Percentiles rank a stretch among this genome's conserved stretches.
Evolutionary conservation across 345 rosid species (phyloP).

Genomic region (Cardamine occulta): DNA sequence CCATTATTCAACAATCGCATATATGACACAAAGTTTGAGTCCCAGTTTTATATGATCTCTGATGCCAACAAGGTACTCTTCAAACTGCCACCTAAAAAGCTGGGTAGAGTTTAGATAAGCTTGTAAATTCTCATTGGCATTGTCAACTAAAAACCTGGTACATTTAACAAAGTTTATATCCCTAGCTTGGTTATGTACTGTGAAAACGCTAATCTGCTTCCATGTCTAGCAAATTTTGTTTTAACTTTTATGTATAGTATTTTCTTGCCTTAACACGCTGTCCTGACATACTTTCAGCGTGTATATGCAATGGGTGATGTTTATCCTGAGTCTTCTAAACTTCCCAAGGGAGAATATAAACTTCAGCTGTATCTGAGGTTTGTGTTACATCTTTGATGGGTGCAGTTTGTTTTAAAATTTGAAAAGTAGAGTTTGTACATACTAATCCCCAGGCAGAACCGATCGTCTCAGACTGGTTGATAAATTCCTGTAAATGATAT

Average conservation of each 20-base stretch:
- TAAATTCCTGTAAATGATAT: not conserved
- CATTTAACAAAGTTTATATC: constrained; percentile 1
- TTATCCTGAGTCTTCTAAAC: constrained; percentile 78
- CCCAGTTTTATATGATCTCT: constrained; percentile 93
- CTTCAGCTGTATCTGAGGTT: constrained; percentile 83
- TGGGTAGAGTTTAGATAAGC: constrained; percentile 13
- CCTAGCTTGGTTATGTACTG: constrained; percentile 12
- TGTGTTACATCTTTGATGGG: constrained; percentile 28
- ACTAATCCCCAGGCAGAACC: constrained; percentile 13
- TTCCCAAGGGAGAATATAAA: constrained; percentile 92
- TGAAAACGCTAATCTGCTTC: constrained; percentile 11
- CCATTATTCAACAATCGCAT: constrained; percentile 93
- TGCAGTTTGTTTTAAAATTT: constrained; percentile 7
- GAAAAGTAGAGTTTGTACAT: constrained; percentile 24
- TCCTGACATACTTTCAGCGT: constrained; percentile 55
- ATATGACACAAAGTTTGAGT: constrained; percentile 96
- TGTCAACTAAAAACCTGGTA: constrained; percentile 9
- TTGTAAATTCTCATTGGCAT: constrained; percentile 26
- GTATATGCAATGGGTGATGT: constrained; percentile 86
- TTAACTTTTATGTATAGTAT: not conserved
- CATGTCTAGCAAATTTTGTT: constrained; percentile 23
- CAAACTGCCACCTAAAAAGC: constrained; percentile 25
- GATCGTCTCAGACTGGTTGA: constrained; percentile 13
- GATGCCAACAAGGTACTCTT: constrained; percentile 84
- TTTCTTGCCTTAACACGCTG: constrained; percentile 28